Percentiles rank a stretch among this genome's conserved stretches.
phyloP scores from a whole-genome alignment of 2,329 filamentous ascomycete species.

The Diaporthe australafricana region DNA sequence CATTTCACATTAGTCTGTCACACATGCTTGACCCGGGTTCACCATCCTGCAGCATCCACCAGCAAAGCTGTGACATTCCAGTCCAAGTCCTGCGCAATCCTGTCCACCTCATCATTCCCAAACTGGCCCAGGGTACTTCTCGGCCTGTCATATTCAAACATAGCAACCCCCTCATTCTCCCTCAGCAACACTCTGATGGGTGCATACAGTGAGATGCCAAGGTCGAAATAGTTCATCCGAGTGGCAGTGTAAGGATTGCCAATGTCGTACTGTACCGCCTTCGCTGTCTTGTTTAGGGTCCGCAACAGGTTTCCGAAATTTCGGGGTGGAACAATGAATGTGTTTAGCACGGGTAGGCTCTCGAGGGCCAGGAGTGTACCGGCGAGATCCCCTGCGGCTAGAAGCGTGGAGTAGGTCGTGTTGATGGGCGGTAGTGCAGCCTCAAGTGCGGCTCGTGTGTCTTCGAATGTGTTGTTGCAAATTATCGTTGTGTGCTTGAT shows the following conservation, averaged over 20 bases:
- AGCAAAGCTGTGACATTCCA: neutral
- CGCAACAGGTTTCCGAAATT: neutral
- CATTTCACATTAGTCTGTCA: too few species aligned
- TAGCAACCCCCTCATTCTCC: neutral
- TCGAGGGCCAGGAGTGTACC: neutral
- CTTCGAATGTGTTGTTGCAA: conserved; percentile 6
- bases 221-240: neutral
- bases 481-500: conserved; percentile 3
- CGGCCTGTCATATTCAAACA: conserved; percentile 2
- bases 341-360: neutral
- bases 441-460: neutral
- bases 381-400: neutral
- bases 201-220: neutral
- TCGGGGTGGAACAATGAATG: neutral
- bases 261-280: neutral
- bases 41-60: conserved; percentile 2
- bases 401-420: neutral
- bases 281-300: neutral
- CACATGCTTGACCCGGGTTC: neutral
- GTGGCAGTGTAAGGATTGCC: neutral
- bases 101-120: neutral
- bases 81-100: conserved; percentile 1
- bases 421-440: neutral
- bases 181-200: neutral
- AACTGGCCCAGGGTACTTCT: neutral